A percentile compares a stretch with the other conserved stretches of the same genome.
phyloP scores from a whole-genome alignment of 2,329 filamentous ascomycete genomes.

The Talaromyces sp. region DNA sequence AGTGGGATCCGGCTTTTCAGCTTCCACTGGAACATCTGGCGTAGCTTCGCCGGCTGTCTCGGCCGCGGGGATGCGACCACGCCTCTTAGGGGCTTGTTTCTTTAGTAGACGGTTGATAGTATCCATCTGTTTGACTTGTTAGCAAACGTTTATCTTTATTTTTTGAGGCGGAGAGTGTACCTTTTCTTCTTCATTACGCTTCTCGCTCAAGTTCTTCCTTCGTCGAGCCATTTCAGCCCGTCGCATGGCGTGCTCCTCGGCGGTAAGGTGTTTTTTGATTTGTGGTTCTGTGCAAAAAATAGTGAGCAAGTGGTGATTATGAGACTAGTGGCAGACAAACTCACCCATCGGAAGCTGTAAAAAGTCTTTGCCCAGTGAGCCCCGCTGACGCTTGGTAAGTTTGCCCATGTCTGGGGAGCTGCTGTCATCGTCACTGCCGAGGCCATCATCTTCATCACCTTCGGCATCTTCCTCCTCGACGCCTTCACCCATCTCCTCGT shows the following conservation, averaged over 20 bases:
- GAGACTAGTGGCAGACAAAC: conserved; percentile 9
- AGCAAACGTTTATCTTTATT: not conserved
- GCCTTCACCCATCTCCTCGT: conserved; percentile 28
- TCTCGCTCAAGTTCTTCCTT: conserved; percentile 68
- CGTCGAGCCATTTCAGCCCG: conserved; percentile 68
- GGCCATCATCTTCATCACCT: conserved; percentile 38
- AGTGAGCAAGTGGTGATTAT: conserved; percentile 11
- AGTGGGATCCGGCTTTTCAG: conserved; percentile 36
- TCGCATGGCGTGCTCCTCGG: conserved; percentile 68
- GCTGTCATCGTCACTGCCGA: conserved; percentile 41
- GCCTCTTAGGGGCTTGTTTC: conserved; percentile 59
- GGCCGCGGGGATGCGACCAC: conserved; percentile 43
- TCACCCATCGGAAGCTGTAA: conserved; percentile 53
- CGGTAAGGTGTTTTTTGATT: conserved; percentile 66
- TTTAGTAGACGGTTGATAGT: conserved; percentile 63
- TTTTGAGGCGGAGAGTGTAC: conserved; percentile 28
- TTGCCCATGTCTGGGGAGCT: conserved; percentile 60
- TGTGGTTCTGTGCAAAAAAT: conserved; percentile 51
- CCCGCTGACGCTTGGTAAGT: conserved; percentile 64
- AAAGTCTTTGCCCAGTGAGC: conserved; percentile 50
- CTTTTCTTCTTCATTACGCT: conserved; percentile 75
- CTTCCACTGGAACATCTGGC: conserved; percentile 31
- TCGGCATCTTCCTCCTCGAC: conserved; percentile 27
- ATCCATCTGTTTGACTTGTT: conserved; percentile 47
- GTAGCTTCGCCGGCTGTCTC: conserved; percentile 38